Evolutionary conservation across 768 basidiomycete genomes (phyloP), one percentile per base, ranked within the genome.

Genomic region (Trametes cinnabarina): DNA sequence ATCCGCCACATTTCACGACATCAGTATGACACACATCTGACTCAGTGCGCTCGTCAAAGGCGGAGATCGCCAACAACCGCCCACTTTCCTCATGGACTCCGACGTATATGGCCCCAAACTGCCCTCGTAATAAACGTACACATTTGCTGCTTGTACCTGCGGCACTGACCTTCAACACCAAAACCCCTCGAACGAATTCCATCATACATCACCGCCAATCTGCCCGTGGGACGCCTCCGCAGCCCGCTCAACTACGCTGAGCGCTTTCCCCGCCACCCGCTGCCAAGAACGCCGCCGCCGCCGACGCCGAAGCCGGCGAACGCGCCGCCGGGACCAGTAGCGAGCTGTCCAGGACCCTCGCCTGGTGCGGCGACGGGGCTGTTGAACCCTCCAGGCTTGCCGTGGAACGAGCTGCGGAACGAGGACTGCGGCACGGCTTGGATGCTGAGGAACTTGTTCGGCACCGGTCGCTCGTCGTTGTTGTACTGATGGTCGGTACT

Each of bases 391-490:
- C 54, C 54, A 35, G 68, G 63, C 61, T 71, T 71, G 47, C 60
- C 66, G 37, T 82, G 81, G 75, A 91, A 90, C 11, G 82, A 80
- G 0, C 87, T 75, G 39, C 90, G 82, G 75, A 82, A 90, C 0
- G 83, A 81, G 1, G 87, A 82, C 26, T 74, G 68, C 2, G 90
- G 90, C 47, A 86, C 74, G 0, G 88, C 73, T 68, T 90, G 87
- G 58, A 94, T 91, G 9, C 86, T 81, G 25, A 94, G 73, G 74
- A 92, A 94, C 69, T 90, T 92, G 73, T 89, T 89, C 0, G 84
- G 83, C 5, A 82, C 79, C 1, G 92, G 92, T 26, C 88, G 81
- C 64, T 93, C 91, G 53, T 94, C 92, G n/a, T 85, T 90, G 68
- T 94, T 92, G 64, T 85, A 93, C 89, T 92, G n/a, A n/a, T n/a